Evolutionary conservation across 2,329 filamentous ascomycete species (phyloP).

Genomic region (Fusarium algeriense): DNA sequence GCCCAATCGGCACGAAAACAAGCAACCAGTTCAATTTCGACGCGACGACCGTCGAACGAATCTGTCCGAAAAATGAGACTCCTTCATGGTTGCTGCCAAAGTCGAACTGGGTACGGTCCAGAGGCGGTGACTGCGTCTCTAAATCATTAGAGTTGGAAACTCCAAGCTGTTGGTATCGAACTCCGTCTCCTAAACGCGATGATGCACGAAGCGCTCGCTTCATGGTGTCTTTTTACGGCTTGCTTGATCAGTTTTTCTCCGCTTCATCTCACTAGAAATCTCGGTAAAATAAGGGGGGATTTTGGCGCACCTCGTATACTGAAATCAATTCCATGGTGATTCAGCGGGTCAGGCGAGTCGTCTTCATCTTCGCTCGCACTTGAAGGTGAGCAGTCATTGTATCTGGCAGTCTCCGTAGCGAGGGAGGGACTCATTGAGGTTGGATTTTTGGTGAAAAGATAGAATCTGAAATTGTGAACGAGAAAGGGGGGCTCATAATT

Average conservation of each 20-base stretch:
- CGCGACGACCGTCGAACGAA: slow-evolving; percentile 48
- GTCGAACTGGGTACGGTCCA: slow-evolving; percentile 31
- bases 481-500: slow-evolving; percentile 32
- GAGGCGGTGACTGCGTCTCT: slow-evolving; percentile 39
- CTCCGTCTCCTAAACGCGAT: slow-evolving; percentile 39
- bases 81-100: slow-evolving; percentile 17
- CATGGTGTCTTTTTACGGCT: slow-evolving; percentile 34
- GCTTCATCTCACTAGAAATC: neutral
- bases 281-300: neutral
- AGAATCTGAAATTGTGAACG: neutral
- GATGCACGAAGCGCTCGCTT: slow-evolving; percentile 42
- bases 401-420: slow-evolving; percentile 35
- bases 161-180: slow-evolving; percentile 41
- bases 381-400: slow-evolving; percentile 37
- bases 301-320: slow-evolving; percentile 32
- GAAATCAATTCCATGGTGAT: slow-evolving; percentile 32
- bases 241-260: slow-evolving; percentile 20
- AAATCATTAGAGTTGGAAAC: slow-evolving; percentile 38
- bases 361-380: slow-evolving; percentile 42
- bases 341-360: slow-evolving; percentile 32
- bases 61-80: slow-evolving; percentile 38
- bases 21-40: slow-evolving; percentile 74
- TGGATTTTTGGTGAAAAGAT: neutral
- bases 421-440: slow-evolving; percentile 39
- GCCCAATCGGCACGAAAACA: slow-evolving; percentile 77